These are phyloP conservation scores for Hygrophorus pudorinus DNA, from an alignment of 768 basidiomycete species.

Conservation along the genomic window DNA sequence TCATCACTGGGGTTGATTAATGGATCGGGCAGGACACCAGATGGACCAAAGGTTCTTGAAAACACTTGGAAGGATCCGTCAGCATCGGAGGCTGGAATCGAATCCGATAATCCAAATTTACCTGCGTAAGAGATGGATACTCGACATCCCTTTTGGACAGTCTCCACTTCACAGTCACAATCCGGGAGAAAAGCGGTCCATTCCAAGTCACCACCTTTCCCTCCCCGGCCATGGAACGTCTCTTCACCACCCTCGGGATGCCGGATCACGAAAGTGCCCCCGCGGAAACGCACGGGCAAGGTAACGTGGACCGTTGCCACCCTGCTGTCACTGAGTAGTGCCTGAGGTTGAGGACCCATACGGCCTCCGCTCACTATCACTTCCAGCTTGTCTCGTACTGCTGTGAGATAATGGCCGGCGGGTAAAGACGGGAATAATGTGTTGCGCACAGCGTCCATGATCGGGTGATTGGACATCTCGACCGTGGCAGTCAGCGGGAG, in stretches of 20 bases:
- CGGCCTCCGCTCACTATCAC: constrained; percentile 52
- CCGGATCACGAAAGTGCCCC: constrained; percentile 53
- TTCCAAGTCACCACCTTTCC: constrained; percentile 59
- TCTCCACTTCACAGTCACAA: constrained; percentile 67
- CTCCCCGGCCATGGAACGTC: constrained; percentile 49
- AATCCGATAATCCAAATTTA: too few relatives aligned
- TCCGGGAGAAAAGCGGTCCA: constrained; percentile 72
- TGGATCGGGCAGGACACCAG: constrained; percentile 41
- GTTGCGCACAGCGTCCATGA: constrained; percentile 65
- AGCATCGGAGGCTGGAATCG: too few relatives aligned
- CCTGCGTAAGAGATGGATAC: constrained; percentile 54
- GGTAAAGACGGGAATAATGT: constrained; percentile 66
- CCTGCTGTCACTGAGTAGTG: constrained; percentile 51
- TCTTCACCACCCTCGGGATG: constrained; percentile 48
- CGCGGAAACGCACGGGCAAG: constrained; percentile 64
- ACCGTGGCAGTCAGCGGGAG: constrained; percentile 68
- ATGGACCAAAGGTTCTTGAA: constrained; percentile 55
- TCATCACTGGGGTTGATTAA: constrained; percentile 64
- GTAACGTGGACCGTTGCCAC: constrained; percentile 67
- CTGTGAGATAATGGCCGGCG: constrained; percentile 58
- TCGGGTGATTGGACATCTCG: constrained; percentile 73
- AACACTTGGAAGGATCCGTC: constrained; percentile 31
- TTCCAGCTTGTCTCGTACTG: constrained; percentile 60
- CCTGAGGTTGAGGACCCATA: constrained; percentile 44
- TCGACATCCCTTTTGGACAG: constrained; percentile 59